Percentiles rank a stretch among this genome's conserved stretches.
Evolutionary conservation across 768 basidiomycete species (phyloP).

Genomic region (Lepiota venenata): DNA sequence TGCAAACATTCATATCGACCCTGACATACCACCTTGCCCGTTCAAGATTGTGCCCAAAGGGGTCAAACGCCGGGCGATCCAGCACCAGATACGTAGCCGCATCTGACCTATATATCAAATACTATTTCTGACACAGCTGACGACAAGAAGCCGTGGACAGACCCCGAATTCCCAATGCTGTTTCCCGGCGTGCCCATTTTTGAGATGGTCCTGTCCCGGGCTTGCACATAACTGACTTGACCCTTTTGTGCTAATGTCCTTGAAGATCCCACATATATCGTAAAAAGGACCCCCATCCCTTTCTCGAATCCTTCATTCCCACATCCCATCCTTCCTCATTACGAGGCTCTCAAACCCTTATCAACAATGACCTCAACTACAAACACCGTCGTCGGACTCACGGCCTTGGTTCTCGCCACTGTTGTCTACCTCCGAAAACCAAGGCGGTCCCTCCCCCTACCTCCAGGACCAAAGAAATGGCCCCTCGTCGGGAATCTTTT

Average conservation of each 20-base stretch:
- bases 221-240: not conserved
- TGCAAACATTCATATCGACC: not conserved
- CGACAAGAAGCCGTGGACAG: not conserved
- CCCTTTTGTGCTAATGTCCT: not conserved
- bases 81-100: not conserved
- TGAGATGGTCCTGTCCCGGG: not conserved
- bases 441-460: constrained; percentile 23
- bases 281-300: not conserved
- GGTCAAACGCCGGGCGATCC: too few species aligned
- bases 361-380: not conserved
- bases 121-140: not conserved
- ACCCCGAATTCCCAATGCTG: not conserved
- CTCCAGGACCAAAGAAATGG: constrained; percentile 37
- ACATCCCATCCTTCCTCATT: not conserved
- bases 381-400: not conserved
- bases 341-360: not conserved
- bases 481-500: constrained; percentile 38
- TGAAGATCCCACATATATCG: constrained; percentile 2
- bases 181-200: constrained; percentile 1
- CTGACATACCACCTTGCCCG: too few species aligned
- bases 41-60: too few species aligned
- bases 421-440: not conserved
- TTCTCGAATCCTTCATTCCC: not conserved
- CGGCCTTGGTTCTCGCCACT: not conserved
- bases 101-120: too few species aligned